Percentiles rank a stretch among this genome's conserved stretches.
These are phyloP conservation scores for Aspergillus egyptiacus DNA, from an alignment of 495 filamentous ascomycete species.

Conservation along the genomic window DNA sequence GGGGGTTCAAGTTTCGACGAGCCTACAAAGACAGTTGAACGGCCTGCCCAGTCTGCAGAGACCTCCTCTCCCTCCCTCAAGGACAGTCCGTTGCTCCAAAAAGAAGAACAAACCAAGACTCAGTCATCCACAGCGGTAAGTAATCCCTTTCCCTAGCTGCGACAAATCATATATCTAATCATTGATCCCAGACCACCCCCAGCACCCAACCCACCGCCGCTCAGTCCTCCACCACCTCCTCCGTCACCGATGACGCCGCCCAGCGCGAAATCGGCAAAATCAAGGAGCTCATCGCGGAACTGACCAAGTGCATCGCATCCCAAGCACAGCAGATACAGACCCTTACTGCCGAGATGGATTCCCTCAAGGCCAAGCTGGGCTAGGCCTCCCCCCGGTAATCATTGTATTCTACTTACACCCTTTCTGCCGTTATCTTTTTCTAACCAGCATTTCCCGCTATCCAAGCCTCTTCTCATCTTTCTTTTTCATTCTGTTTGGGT, in stretches of 20 bases:
- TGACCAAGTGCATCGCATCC: constrained; percentile 40
- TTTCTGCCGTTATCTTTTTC: too few relatives aligned
- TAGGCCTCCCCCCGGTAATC: constrained; percentile 18
- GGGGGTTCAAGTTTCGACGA: constrained; percentile 82
- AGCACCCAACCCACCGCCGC: constrained; percentile 19
- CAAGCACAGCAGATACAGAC: constrained; percentile 42
- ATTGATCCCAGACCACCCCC: constrained; percentile 8
- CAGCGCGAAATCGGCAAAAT: constrained; percentile 40
- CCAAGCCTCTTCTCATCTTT: too few relatives aligned
- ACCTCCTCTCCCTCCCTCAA: constrained; percentile 32
- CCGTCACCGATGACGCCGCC: constrained; percentile 22
- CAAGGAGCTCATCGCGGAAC: constrained; percentile 40
- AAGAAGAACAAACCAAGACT: constrained; percentile 28
- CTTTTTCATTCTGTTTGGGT: background rate
- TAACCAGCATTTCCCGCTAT: too few relatives aligned
- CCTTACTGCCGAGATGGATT: constrained; percentile 41
- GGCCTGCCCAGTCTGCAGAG: constrained; percentile 28
- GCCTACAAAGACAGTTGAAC: constrained; percentile 59
- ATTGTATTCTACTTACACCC: too few relatives aligned
- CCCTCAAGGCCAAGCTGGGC: constrained; percentile 39
- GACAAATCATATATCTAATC: background rate
- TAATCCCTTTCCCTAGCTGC: background rate
- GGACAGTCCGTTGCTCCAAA: constrained; percentile 29
- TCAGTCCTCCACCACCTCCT: constrained; percentile 18
- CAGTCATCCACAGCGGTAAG: constrained; percentile 18